These are phyloP conservation scores for Meira miltonrushii DNA, from an alignment of 1,284 basidiomycete species.

Conservation along the genomic window DNA sequence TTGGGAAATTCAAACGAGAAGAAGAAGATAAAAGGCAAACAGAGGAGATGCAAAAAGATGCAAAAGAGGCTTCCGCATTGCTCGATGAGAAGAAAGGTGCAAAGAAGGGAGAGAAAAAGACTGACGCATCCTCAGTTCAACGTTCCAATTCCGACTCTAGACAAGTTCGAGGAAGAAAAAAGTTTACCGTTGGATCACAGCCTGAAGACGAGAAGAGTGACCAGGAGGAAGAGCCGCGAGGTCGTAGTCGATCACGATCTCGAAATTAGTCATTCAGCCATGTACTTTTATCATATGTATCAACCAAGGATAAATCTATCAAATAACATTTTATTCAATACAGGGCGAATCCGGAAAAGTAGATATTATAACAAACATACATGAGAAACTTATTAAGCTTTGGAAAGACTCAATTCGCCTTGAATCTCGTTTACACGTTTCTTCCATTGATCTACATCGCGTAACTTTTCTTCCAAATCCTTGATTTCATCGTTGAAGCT, in stretches of 20 bases:
- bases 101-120: no score
- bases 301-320: background rate
- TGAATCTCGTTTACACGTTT: slow-evolving; percentile 43
- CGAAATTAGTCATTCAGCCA: background rate
- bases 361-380: background rate
- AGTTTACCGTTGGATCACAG: background rate
- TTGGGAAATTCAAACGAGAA: no score
- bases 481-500: slow-evolving; percentile 54
- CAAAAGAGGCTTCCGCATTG: background rate
- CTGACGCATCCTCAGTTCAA: no score
- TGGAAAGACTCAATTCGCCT: slow-evolving; percentile 23
- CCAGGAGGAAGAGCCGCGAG: background rate
- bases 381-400: background rate
- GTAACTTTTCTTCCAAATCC: slow-evolving; percentile 39
- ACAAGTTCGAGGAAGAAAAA: background rate
- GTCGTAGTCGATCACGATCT: background rate
- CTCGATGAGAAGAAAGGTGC: no score
- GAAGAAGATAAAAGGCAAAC: background rate
- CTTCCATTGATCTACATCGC: slow-evolving; percentile 51
- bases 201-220: background rate
- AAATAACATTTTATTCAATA: background rate
- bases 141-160: background rate
- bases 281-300: background rate
- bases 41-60: background rate
- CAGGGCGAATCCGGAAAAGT: background rate